Base-by-base conservation (phyloP, 1,284 basidiomycete genomes). In the Fistulina hepatica region DNA sequence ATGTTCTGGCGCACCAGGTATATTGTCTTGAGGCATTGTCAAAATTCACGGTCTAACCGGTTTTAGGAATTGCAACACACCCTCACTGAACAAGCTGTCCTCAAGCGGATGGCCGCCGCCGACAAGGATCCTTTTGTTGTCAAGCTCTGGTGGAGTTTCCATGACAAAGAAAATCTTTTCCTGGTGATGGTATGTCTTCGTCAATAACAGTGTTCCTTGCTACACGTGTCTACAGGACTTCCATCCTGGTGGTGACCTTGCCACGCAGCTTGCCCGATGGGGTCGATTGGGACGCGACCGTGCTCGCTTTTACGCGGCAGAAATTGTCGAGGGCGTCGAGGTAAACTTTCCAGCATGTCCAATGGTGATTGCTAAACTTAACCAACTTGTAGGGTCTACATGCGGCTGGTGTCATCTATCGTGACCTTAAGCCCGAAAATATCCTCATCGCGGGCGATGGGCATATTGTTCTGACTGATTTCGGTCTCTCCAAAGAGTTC, bases 401-500 rank as follows among this genome's bases (percentile, higher is more conserved):
- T 50, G 73, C 75, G 6, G 81, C 81, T 2, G 89, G 89, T 30
- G 85, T 89, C 48, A 83, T 88, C 59, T 90, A 89, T 58, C 78
- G 89, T 24, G 89, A 93, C 54, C 74, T 92, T 46, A 92, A 92
- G 55, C 89, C 89, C 0, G 93, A 97, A 60, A 97, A 97, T 59
- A 89, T 97, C 46, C 73, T 97, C 39, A 91, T 97, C 48, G 88
- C 85, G 41, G 75, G 73, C 4, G 85, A 92, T 51, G 94, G 94
- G 0, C 94, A 97, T 56, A 90, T 94, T 45, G 89, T 97, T 15
- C 69, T 97, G 24, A 95, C 92, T 12, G 93, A 97, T 63, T 97
- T 97, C 56, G 93, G 93, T 22, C 69, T 91, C 21, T 89, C 82
- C 13, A 92, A 90, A 54, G 83, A 89, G 60, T 89, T 89, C 56